Percentiles rank a stretch among this genome's conserved stretches.
phyloP scores from a whole-genome alignment of 179 eudicot genomes.

The Spergularia azorica region DNA sequence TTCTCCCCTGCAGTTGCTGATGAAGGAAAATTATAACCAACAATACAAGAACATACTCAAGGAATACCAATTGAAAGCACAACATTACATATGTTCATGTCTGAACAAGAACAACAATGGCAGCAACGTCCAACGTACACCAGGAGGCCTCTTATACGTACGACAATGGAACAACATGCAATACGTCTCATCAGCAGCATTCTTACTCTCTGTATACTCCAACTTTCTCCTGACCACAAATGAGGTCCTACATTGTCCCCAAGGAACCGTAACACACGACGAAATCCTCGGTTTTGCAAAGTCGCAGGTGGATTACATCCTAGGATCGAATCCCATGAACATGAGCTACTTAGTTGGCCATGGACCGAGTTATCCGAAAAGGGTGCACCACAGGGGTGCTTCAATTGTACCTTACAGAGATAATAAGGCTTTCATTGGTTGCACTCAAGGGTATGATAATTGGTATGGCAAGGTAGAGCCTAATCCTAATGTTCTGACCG shows the following conservation, averaged over 20 bases:
- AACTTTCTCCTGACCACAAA: constrained; percentile 44
- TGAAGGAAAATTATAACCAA: constrained; percentile 30
- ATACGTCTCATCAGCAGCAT: constrained; percentile 61
- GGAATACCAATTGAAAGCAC: constrained; percentile 60
- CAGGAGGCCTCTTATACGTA: constrained; percentile 62
- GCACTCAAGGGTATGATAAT: constrained; percentile 70
- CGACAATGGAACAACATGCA: constrained; percentile 93
- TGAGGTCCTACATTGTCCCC: constrained; percentile 42
- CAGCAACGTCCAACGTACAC: constrained; percentile 59
- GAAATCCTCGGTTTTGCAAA: constrained; percentile 51
- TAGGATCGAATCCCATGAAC: constrained; percentile 72
- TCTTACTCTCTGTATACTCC: constrained; percentile 62
- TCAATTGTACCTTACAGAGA: constrained; percentile 62
- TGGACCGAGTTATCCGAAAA: constrained; percentile 53
- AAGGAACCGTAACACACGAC: constrained; percentile 33
- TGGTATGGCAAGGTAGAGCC: constrained; percentile 53
- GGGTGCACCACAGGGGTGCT: constrained; percentile 87
- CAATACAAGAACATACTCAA: constrained; percentile 36
- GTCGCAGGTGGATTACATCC: constrained; percentile 68
- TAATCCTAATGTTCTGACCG: constrained; percentile 65
- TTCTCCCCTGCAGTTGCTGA: constrained; percentile 44
- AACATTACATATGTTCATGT: constrained; percentile 63
- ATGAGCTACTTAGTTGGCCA: constrained; percentile 76
- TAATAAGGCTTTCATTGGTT: constrained; percentile 63
- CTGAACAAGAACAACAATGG: constrained; percentile 53